Conservation (phyloP, 2,329 filamentous ascomycete species). For the Colletotrichum gigasporum region DNA sequence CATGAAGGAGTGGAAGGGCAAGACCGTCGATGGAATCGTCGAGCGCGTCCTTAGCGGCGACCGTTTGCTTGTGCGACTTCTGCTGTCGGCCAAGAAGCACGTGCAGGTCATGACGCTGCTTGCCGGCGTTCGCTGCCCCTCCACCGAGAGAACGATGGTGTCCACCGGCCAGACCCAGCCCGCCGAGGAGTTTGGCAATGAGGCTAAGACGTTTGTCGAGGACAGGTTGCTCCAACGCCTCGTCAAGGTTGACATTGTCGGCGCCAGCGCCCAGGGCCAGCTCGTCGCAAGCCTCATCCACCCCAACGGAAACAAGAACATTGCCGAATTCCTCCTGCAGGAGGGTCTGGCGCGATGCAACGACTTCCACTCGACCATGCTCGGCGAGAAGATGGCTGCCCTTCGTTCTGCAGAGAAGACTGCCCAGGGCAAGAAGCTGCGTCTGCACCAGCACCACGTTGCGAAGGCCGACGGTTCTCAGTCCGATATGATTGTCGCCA, state of each 20-base stretch:
- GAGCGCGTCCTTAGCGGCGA: slow-evolving; percentile 94
- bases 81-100: slow-evolving; percentile 85
- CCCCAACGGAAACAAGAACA: slow-evolving; percentile 79
- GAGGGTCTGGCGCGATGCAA: slow-evolving; percentile 92
- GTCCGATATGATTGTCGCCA: slow-evolving; percentile 81
- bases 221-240: slow-evolving; percentile 84
- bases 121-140: slow-evolving; percentile 87
- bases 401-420: slow-evolving; percentile 87
- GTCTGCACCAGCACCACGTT: slow-evolving; percentile 84
- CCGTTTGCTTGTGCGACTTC: slow-evolving; percentile 83
- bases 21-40: slow-evolving; percentile 84
- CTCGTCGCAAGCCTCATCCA: slow-evolving; percentile 90
- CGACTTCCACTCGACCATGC: slow-evolving; percentile 93
- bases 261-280: slow-evolving; percentile 88
- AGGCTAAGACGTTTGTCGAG: slow-evolving; percentile 90
- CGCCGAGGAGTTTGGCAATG: slow-evolving; percentile 89
- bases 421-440: slow-evolving; percentile 80
- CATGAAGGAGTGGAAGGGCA: slow-evolving; percentile 84
- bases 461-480: slow-evolving; percentile 71
- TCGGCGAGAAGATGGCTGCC: slow-evolving; percentile 87
- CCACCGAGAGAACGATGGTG: slow-evolving; percentile 85
- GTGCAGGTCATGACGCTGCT: slow-evolving; percentile 88
- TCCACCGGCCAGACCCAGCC: slow-evolving; percentile 83
- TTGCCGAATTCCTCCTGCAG: slow-evolving; percentile 89
- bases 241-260: slow-evolving; percentile 84